Evolutionary conservation across 805 yeast species (phyloP), one percentile per base, ranked within the genome.

Genomic region (Yarrowia divulgata): DNA sequence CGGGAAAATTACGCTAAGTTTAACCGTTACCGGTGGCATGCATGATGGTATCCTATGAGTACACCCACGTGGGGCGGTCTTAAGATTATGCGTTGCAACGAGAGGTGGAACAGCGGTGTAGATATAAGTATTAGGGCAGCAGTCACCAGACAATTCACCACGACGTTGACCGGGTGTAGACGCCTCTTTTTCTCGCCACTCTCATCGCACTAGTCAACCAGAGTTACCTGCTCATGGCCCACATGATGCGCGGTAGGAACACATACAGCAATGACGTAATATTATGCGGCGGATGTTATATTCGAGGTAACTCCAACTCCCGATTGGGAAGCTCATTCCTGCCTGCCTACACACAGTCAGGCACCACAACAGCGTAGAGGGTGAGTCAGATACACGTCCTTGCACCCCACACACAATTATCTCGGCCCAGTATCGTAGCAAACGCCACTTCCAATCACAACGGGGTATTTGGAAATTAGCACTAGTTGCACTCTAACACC

Each of bases 21-120:
- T 57, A 57, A 40, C 63, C 63, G 63, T 57, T 57, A 42, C 63
- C 23, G 62, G 34, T 39, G 45, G 8, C 13, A 57, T 57, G 63
- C 63, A 57, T 40, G 48, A 23, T 57, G 48, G 37, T 40, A 57
- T 29, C 63, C 63, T 23, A 32, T 57, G 48, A 23, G n/a, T 40
- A 5, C 46, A 40, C 63, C 60, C 63, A 57, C 63, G 63, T 57
- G 63, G 62, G 63, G 12, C 29, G 12, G 5, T 14, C 45, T 54
- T 54, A 54, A 54, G 34, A 54, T 52, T 54, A 54, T 14, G 19
- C 43, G 45, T 54, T 14, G 32, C 60, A 52, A 19, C 7, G 4
- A 35, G 32, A n/a, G 58, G 43, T 37, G 43, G 42, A 13, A n/a
- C 8, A 8, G 18, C 34, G 34, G 46, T 18, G 23, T 12, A 14